A percentile compares a stretch with the other conserved stretches of the same genome.
phyloP scores from a whole-genome alignment of 23 red algal genomes.

The Gracilaria domingensis region DNA sequence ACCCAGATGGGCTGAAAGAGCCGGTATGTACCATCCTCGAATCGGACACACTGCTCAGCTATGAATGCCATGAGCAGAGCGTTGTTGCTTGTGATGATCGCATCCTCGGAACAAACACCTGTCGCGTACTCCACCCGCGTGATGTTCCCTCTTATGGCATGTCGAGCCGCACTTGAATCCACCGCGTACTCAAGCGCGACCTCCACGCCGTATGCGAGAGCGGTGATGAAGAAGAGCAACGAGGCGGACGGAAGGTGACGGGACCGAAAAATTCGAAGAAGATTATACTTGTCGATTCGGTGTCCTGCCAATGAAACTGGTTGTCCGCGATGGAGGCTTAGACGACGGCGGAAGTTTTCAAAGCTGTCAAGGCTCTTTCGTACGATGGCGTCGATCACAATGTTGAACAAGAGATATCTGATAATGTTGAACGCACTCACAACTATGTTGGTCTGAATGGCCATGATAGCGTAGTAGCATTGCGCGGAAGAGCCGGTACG shows the following conservation, averaged over 20 bases:
- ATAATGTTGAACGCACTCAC: neutral
- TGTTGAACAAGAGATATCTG: neutral
- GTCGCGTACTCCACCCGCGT: neutral
- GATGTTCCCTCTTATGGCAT: neutral
- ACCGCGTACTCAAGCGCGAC: neutral
- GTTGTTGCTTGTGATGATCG: too few species aligned
- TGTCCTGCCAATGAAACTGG: neutral
- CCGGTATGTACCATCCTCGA: too few species aligned
- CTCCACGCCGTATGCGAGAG: neutral
- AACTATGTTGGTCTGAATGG: neutral
- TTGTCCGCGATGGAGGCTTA: neutral
- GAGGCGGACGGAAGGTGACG: neutral
- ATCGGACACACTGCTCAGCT: too few species aligned
- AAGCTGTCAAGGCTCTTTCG: conserved; percentile 4
- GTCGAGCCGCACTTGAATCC: neutral
- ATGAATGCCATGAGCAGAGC: too few species aligned
- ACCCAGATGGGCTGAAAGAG: too few species aligned
- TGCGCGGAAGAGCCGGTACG: too few species aligned
- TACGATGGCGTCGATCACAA: neutral
- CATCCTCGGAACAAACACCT: too few species aligned
- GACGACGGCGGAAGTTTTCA: neutral
- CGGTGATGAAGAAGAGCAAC: neutral
- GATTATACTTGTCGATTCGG: neutral
- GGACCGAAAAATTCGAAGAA: neutral
- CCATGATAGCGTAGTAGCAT: too few species aligned